Evolutionary conservation across 148 eudicot species (phyloP), one percentile per base, ranked within the genome.

Genomic region (Selenicereus undatus): DNA sequence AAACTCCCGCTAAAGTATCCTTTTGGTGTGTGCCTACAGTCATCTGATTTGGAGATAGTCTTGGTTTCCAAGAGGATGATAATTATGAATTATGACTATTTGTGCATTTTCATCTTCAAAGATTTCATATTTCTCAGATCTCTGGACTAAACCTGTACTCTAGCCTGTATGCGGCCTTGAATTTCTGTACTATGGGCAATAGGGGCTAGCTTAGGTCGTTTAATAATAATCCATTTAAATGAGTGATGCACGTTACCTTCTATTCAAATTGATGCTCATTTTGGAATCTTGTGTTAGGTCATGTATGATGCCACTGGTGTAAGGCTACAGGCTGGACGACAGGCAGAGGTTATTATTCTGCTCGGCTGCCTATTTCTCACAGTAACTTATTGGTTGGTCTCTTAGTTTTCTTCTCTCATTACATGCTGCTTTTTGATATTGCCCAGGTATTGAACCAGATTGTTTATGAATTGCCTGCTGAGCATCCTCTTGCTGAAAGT

Each of bases 271-370:
- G 24, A 70, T 66, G 43, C 76, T 77, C 32, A 62, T 27, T 36
- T 68, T 52, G 48, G 50, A 48, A 73, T 77, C 64, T 79, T 74
- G 81, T 91, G 85, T 77, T 89, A 97, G 99, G 98, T 97, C 81
- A 97, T 97, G 99, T 94, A 97, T 89, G 99, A 97, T 83, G 99
- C 99, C 77, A 88, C 91, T 85, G 99, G 99, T 68, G 95, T 97
- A 79, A 85, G 99, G 79, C 83, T 94, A 84, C 99, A 97, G 30
- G 99, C 99, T 79, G 99, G 99, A 36, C 92, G 98, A 73, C 99
- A 97, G 86, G 99, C 99, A 83, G 98, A 94, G 97, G 99, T 97
- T 54, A 69, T 56, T 35, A 50, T 75, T 56, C 27, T 58, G 12
- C 51, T 2, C 1, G 22, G 32, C 77, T 56, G 45, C 71, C 52